Evolutionary conservation across 2,329 filamentous ascomycete species (phyloP), one percentile per base, ranked within the genome.

Genomic region (Atkinsonella hypoxylon): DNA sequence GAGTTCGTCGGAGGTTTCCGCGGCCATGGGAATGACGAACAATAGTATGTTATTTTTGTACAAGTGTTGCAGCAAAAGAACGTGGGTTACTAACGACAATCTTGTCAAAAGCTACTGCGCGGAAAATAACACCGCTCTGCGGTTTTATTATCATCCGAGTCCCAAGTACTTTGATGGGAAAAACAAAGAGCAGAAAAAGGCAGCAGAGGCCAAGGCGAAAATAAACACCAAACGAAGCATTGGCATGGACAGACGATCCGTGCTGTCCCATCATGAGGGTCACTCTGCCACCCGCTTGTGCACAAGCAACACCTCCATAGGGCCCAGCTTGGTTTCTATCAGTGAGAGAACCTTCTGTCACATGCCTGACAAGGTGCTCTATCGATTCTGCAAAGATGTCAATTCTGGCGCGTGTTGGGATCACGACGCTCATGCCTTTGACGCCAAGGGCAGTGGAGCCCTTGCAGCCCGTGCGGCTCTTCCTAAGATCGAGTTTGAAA

Each of bases 281-380:
- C 49, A 51, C 15, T 44, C 39, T 11, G 49, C 49, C 49, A 20
- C n/a, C 30, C 4, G 3, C 13, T 20, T 51, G 13, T 51, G 49
- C 32, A 30, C 13, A 4, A 44, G 45, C 30, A 0, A 13, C 15
- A 47, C 26, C 15, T 47, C 45, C 7, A 22, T 41, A 15, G 49
- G 49, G n/a, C 49, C 49, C 8, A 51, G 49, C 30, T 34, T 51
- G 43, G 38, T 47, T n/a, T 47, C 49, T 5, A 18, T 41, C 13
- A 22, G 4, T 3, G 49, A 51, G 9, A 45, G 44, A 13, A 6
- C 4, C 13, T 51, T 51, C 44, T 51, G 49, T n/a, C 44, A 51
- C 31, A 51, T 51, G 49, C 43, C 49, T 3, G 44, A 51, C 17
- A 51, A 47, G 18, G 18, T 17, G 13, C 39, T 51, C 3, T 51